A percentile compares a stretch with the other conserved stretches of the same genome.
Evolutionary conservation across 2,329 filamentous ascomycete species (phyloP).

Genomic region (Sclerotinia subarctica): DNA sequence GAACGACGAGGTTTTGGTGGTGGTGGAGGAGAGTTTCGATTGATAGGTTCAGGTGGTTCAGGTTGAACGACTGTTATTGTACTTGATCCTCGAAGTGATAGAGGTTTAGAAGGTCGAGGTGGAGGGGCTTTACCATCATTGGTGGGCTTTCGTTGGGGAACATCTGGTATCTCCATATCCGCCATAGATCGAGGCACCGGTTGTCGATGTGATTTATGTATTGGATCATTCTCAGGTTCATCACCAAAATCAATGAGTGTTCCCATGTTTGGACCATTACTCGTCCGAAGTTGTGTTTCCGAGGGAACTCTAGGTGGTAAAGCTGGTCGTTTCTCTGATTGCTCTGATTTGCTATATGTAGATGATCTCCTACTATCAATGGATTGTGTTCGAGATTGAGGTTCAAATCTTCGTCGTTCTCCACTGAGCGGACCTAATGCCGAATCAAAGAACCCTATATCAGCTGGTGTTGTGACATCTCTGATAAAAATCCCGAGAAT

Average conservation of each 20-base stretch:
- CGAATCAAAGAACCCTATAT: conserved; percentile 71
- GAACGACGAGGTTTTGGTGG: conserved; percentile 34
- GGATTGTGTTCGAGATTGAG: conserved; percentile 25
- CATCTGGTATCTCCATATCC: conserved; percentile 32
- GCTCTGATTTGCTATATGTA: conserved; percentile 22
- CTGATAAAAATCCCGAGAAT: conserved; percentile 87
- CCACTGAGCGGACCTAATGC: conserved; percentile 36
- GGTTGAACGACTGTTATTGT: conserved; percentile 29
- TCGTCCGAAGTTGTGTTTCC: conserved; percentile 36
- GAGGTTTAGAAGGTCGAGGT: conserved; percentile 57
- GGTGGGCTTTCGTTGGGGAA: conserved; percentile 35
- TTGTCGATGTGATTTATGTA: conserved; percentile 39
- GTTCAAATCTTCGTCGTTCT: conserved; percentile 26
- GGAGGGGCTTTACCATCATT: conserved; percentile 43
- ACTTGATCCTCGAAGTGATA: conserved; percentile 48
- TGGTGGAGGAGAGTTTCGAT: conserved; percentile 42
- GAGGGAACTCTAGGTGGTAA: conserved; percentile 32
- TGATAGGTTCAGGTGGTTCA: conserved; percentile 42
- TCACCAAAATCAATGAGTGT: conserved; percentile 60
- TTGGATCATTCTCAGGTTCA: conserved; percentile 44
- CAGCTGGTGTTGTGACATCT: conserved; percentile 82
- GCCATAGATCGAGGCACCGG: conserved; percentile 35
- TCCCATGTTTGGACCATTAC: conserved; percentile 46
- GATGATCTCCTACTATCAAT: conserved; percentile 27
- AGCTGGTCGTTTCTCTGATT: conserved; percentile 29